Evolutionary conservation across 352 stramenopile species (phyloP), one percentile per base, ranked within the genome.

Genomic region (Pythium plurisporium): DNA sequence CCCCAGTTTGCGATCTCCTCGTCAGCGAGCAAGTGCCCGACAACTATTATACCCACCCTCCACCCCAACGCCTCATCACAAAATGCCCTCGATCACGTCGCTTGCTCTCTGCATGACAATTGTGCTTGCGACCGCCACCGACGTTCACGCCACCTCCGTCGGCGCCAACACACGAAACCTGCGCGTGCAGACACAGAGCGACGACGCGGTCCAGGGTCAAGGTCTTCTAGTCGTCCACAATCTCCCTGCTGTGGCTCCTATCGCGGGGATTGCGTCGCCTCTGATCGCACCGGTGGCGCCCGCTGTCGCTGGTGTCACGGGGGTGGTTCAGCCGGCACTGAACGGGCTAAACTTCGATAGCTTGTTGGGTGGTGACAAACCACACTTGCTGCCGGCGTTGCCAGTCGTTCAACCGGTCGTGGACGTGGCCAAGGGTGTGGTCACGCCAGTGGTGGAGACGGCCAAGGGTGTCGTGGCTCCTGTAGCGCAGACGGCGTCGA

Each of bases 371-470:
- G 47, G 47, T 9, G 47, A 30, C 44, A n/a, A n/a, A n/a, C n/a
- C n/a, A n/a, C n/a, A n/a, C n/a, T n/a, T n/a, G n/a, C n/a, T n/a
- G n/a, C n/a, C n/a, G 46, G 46, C 10, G 48, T 33, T n/a, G 26
- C 26, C 8, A 62, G 29, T 27, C 44, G 44, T 2, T 20, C 55
- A 14, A 55, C 55, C 20, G 40, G 47, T 46, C 19, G 56, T 47
- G 26, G 57, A 46, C 19, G 31, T 64, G 37, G 56, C 56, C 17
- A 46, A 57, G 38, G 31, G 23, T 8, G 38, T 36, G 9, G 46
- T 58, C 47, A 47, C 46, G 17, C 31, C 40, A 4, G 11, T 64
- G 27, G 25, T 64, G 20, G 56, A 15, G n/a, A n/a, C n/a, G n/a
- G n/a, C n/a, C n/a, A n/a, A n/a, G n/a, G n/a, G n/a, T n/a, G n/a